Conservation (phyloP, 2,329 filamentous ascomycete genomes). For the Botryotinia narcissicola region DNA sequence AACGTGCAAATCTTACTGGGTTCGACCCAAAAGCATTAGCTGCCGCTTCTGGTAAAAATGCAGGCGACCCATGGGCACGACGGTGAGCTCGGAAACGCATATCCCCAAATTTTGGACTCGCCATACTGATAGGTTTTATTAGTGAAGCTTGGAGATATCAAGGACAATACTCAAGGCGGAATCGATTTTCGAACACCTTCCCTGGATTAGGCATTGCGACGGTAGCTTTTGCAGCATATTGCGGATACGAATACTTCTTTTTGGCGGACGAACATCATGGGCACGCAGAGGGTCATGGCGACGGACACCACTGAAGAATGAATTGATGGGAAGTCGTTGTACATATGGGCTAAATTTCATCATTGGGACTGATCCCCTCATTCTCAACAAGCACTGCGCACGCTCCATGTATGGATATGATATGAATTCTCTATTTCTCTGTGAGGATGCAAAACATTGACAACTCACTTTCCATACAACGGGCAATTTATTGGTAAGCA, state of each 20-base stretch:
- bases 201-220: constrained; percentile 90
- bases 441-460: neutral
- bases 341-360: constrained; percentile 40
- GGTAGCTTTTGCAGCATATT: constrained; percentile 87
- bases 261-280: constrained; percentile 66
- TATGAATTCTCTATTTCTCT: neutral
- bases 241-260: constrained; percentile 86
- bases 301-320: constrained; percentile 54
- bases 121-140: constrained; percentile 49
- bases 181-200: constrained; percentile 83
- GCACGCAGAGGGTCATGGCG: constrained; percentile 50
- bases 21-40: constrained; percentile 84
- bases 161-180: constrained; percentile 81
- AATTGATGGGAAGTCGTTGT: constrained; percentile 33
- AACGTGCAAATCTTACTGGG: constrained; percentile 75
- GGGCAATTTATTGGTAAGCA: neutral
- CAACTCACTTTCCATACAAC: neutral
- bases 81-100: constrained; percentile 47
- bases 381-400: constrained; percentile 2
- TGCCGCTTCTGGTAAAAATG: constrained; percentile 61
- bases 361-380: neutral
- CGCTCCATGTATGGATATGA: neutral
- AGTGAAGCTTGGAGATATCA: constrained; percentile 96
- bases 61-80: constrained; percentile 65
- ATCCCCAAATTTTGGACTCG: neutral